Evolutionary conservation across 176 grass and related monocot genomes (phyloP).

Genomic region (Elaeis guineensis): DNA sequence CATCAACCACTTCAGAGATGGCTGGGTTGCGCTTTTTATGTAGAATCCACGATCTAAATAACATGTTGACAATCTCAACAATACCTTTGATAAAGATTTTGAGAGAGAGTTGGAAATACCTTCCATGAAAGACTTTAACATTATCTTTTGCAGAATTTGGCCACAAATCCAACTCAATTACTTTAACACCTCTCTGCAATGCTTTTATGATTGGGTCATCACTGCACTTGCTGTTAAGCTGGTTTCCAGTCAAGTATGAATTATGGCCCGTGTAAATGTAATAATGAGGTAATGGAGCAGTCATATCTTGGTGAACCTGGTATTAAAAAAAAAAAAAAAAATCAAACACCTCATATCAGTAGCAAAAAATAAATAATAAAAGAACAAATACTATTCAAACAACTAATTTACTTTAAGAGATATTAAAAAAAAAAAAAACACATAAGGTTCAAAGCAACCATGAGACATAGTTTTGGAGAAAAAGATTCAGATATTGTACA

Average conservation of each 20-base stretch:
- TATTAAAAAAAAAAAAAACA: too few relatives aligned
- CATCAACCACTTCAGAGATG: too few relatives aligned
- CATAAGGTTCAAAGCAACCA: too few relatives aligned
- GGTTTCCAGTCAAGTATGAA: constrained; percentile 23
- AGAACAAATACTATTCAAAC: too few relatives aligned
- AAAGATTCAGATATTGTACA: too few relatives aligned
- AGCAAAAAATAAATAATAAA: too few relatives aligned
- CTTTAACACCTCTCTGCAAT: constrained; percentile 16
- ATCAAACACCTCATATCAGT: too few relatives aligned
- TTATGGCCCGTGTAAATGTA: constrained; percentile 22
- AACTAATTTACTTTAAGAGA: too few relatives aligned
- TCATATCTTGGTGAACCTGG: constrained; percentile 17
- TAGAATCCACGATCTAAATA: neutral
- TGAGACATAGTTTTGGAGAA: too few relatives aligned
- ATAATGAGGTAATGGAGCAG: constrained; percentile 16
- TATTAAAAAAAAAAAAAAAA: neutral
- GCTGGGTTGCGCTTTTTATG: too few relatives aligned
- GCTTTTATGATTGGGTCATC: constrained; percentile 11
- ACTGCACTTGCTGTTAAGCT: constrained; percentile 17
- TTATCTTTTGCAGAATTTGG: constrained; percentile 17
- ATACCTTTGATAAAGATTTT: too few relatives aligned
- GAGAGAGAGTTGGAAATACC: neutral
- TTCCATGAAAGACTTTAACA: constrained; percentile 12
- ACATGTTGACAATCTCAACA: too few relatives aligned
- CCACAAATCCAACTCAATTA: constrained; percentile 22